Percentiles rank a stretch among this genome's conserved stretches.
These are phyloP conservation scores for Fagus crenata DNA, from an alignment of 306 rosid species.

Conservation along the genomic window DNA sequence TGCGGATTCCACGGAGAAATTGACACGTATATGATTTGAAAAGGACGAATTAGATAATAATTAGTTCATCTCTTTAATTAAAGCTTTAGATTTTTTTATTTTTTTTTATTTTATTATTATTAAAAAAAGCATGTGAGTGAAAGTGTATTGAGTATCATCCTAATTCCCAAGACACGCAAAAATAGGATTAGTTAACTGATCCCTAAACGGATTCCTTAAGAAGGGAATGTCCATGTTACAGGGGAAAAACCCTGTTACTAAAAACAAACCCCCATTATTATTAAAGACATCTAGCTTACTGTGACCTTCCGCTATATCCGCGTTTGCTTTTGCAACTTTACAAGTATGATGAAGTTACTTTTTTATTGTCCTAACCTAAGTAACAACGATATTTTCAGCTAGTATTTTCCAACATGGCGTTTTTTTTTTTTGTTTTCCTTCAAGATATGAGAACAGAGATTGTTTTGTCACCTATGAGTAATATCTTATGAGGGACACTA, in stretches of 20 bases:
- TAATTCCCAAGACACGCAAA: conserved; percentile 22
- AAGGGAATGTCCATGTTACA: conserved; percentile 61
- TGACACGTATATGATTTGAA: conserved; percentile 42
- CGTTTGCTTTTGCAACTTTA: conserved; percentile 17
- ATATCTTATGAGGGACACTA: too few species aligned
- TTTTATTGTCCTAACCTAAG: background rate
- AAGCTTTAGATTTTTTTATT: background rate
- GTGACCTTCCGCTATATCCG: conserved; percentile 26
- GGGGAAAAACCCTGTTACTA: conserved; percentile 15
- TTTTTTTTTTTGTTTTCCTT: too few species aligned
- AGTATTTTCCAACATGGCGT: too few species aligned
- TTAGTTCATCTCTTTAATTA: background rate
- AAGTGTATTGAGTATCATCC: conserved; percentile 1
- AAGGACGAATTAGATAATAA: background rate
- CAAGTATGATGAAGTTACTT: background rate
- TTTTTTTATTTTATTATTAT: background rate
- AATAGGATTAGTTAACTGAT: conserved; percentile 77
- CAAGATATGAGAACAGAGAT: too few species aligned
- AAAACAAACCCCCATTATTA: background rate
- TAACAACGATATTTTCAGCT: too few species aligned
- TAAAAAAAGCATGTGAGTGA: background rate
- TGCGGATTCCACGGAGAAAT: conserved; percentile 47
- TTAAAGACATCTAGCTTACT: conserved; percentile 1
- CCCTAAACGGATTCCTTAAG: conserved; percentile 74
- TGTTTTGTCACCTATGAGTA: too few species aligned